Evolutionary conservation across 2,329 filamentous ascomycete species (phyloP), one percentile per base, ranked within the genome.

Genomic region (Aspergillus novoparasiticus): DNA sequence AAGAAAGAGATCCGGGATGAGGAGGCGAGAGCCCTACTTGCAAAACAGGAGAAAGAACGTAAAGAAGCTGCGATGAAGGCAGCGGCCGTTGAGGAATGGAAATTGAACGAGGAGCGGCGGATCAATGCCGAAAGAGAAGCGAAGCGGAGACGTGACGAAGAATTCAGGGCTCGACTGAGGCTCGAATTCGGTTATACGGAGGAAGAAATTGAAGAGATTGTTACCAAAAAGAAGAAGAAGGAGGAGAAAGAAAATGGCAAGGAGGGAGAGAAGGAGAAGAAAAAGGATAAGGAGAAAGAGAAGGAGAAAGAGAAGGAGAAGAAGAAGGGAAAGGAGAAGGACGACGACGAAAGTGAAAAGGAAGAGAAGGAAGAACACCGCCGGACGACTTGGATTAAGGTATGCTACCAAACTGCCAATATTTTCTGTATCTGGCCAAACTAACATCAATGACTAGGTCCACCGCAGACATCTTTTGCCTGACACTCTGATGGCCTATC

Each of bases 401-500:
- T 80, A 72, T 63, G 67, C 32, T 30, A 30, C 41, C 41, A 3
- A 30, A 21, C 16, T 23, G 14, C n/a, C 32, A 32, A 50, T 56
- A 4, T 9, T 36, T 51, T 58, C n/a, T 4, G 8, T 12, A 3
- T 58, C 41, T 41, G 30, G 12, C n/a, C 19, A 23, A 51, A 57
- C 65, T 68, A 43, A 69, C 61, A 59, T 50, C 21, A 32, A 41
- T 19, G 50, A 51, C 41, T 63, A 80, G 79, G 81, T 83, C 53
- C 78, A 83, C 64, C 76, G 75, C 62, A 80, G 80, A 61, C 76
- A 82, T 61, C 74, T 84, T 34, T 72, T 78, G n/a, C 80, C 80
- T 8, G 78, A 80, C 14, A 82, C 81, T 14, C 68, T 84, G 63
- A 76, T 81, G 28, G 74, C 75, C 68, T 87, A 78, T 76, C 72